Percentiles rank a stretch among this genome's conserved stretches.
phyloP scores from a whole-genome alignment of 1,139 yeast species.

The Hyphopichia buzzinii region DNA sequence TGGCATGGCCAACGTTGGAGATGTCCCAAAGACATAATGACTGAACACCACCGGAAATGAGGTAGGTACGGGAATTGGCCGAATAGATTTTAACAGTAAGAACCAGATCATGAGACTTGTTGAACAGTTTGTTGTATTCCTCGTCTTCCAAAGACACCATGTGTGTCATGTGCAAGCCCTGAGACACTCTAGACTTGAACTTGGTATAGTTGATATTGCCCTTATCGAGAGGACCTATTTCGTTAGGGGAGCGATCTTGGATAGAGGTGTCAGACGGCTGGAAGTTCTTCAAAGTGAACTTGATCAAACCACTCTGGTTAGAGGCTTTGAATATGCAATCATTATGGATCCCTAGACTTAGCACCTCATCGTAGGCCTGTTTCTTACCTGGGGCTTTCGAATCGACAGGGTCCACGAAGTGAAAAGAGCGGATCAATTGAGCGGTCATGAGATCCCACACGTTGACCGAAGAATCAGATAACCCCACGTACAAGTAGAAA shows the following conservation, averaged over 20 bases:
- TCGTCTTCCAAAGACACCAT: constrained; percentile 17
- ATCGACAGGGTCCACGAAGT: constrained; percentile 44
- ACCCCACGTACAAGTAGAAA: constrained; percentile 75
- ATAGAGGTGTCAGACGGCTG: constrained; percentile 6
- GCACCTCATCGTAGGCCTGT: constrained; percentile 26
- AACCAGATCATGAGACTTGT: constrained; percentile 19
- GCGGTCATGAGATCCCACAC: constrained; percentile 83
- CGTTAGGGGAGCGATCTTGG: constrained; percentile 1
- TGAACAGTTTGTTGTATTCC: constrained; percentile 11
- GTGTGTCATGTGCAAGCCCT: constrained; percentile 10
- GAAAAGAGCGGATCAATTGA: constrained; percentile 63
- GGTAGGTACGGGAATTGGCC: constrained; percentile 17
- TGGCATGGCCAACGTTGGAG: constrained; percentile 15
- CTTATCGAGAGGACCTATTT: constrained; percentile 4
- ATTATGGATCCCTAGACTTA: constrained; percentile 45
- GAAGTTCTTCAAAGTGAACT: constrained; percentile 42
- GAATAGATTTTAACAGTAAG: constrained; percentile 29
- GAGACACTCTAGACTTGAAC: constrained; percentile 5
- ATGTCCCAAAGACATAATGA: constrained; percentile 39
- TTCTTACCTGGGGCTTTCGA: neutral
- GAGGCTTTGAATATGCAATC: constrained; percentile 58
- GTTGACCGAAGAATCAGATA: constrained; percentile 67
- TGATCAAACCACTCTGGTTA: constrained; percentile 51
- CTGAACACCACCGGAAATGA: constrained; percentile 40
- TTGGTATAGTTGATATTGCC: constrained; percentile 8